Evolutionary conservation across 768 basidiomycete species (phyloP).

Genomic region (Leccinum fibrillosum): DNA sequence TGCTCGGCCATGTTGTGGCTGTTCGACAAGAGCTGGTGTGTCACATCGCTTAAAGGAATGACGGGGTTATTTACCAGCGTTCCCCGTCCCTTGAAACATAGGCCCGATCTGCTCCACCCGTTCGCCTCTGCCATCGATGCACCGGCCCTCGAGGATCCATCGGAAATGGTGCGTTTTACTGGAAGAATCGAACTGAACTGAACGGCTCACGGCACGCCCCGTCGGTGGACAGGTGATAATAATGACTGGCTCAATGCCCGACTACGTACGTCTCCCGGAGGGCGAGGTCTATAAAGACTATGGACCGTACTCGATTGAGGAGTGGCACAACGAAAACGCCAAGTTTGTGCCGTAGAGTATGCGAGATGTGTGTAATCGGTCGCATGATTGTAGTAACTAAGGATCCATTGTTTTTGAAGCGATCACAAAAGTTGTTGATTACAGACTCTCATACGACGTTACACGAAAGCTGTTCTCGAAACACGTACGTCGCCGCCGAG

Average conservation of each 20-base stretch:
- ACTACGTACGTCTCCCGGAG: constrained; percentile 61
- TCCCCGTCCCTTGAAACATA: constrained; percentile 14
- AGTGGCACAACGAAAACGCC: background rate
- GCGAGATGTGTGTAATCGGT: background rate
- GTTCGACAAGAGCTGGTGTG: constrained; percentile 54
- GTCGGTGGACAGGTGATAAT: constrained; percentile 38
- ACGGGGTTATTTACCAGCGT: background rate
- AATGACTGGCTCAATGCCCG: constrained; percentile 49
- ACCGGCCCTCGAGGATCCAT: constrained; percentile 50
- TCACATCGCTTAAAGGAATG: background rate
- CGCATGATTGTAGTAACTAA: too few relatives aligned
- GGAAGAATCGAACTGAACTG: background rate
- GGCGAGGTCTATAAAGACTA: constrained; percentile 40
- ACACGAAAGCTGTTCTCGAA: too few relatives aligned
- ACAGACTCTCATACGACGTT: background rate
- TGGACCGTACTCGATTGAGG: too few relatives aligned
- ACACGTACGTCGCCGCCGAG: too few relatives aligned
- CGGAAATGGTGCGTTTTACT: constrained; percentile 42
- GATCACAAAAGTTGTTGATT: background rate
- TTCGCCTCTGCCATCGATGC: constrained; percentile 67
- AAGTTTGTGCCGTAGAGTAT: constrained; percentile 32
- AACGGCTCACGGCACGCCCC: background rate
- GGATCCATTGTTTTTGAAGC: background rate
- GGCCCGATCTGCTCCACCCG: constrained; percentile 65
- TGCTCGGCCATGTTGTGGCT: constrained; percentile 69